These are phyloP conservation scores for Carex cristatella DNA, from an alignment of 176 grass and related monocot species.

Conservation along the genomic window DNA sequence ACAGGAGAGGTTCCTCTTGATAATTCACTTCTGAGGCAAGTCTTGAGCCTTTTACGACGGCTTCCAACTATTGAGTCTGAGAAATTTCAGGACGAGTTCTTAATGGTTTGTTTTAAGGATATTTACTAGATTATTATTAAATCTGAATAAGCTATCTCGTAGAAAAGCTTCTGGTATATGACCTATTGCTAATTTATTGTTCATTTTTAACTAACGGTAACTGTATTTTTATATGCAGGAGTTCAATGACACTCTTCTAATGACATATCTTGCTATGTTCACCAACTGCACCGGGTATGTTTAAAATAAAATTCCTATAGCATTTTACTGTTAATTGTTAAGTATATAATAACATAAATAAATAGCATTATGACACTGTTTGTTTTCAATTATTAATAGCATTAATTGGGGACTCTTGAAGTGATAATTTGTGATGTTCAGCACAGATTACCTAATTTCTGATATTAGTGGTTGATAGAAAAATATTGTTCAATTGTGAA, in stretches of 20 bases:
- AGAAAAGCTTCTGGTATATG: constrained; percentile 5
- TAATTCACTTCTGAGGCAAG: constrained; percentile 94
- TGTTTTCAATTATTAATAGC: not conserved
- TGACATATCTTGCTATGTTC: constrained; percentile 98
- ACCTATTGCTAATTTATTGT: not conserved
- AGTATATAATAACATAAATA: not conserved
- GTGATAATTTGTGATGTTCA: not conserved
- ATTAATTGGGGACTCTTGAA: not conserved
- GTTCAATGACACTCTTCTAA: constrained; percentile 91
- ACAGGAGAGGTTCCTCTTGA: constrained; percentile 72
- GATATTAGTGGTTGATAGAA: not conserved
- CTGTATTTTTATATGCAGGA: constrained; percentile 51
- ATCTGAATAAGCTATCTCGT: not conserved
- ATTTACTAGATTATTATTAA: not conserved
- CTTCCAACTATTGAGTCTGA: constrained; percentile 87
- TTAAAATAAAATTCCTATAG: not conserved
- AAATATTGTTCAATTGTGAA: not conserved
- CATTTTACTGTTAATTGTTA: not conserved
- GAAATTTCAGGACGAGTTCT: constrained; percentile 95
- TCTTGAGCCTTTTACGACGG: constrained; percentile 92
- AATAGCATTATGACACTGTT: not conserved
- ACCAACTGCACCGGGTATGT: constrained; percentile 88
- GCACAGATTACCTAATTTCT: not conserved
- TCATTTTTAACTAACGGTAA: not conserved
- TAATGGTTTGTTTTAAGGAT: constrained; percentile 52